Evolutionary conservation across 345 rosid species (phyloP).

Genomic region (Pugionium dolabratum): DNA sequence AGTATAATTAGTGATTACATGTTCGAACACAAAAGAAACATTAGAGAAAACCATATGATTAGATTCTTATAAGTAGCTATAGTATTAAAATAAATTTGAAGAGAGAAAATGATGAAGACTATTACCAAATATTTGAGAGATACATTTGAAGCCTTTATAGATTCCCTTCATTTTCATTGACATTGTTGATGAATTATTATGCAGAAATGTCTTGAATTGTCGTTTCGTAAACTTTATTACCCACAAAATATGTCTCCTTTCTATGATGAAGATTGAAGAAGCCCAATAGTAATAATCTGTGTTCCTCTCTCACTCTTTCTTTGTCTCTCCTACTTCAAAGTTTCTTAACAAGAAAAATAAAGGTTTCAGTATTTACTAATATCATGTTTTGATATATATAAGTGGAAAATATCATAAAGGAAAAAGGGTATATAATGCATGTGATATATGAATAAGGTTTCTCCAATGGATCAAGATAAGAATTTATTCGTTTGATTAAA

Average conservation of each 20-base stretch:
- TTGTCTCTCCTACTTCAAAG: conserved; percentile 11
- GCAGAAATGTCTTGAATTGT: background rate
- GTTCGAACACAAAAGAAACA: too few species aligned
- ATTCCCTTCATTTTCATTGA: conserved; percentile 80
- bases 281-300: background rate
- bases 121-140: conserved; percentile 84
- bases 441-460: conserved; percentile 27
- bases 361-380: conserved; percentile 1
- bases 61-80: background rate
- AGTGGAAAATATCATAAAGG: background rate
- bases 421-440: conserved; percentile 2
- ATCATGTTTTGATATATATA: background rate
- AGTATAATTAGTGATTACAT: background rate
- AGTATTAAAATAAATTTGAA: background rate
- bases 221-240: conserved; percentile 15
- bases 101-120: conserved; percentile 12
- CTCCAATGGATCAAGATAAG: conserved; percentile 15
- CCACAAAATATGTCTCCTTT: background rate
- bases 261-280: conserved; percentile 25
- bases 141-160: conserved; percentile 81
- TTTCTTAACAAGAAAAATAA: background rate
- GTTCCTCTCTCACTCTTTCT: background rate
- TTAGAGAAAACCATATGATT: too few species aligned
- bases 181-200: conserved; percentile 40
- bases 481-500: conserved; percentile 12